phyloP scores from a whole-genome alignment of 805 yeast genomes.

The Cyberlindnera amylophila region DNA sequence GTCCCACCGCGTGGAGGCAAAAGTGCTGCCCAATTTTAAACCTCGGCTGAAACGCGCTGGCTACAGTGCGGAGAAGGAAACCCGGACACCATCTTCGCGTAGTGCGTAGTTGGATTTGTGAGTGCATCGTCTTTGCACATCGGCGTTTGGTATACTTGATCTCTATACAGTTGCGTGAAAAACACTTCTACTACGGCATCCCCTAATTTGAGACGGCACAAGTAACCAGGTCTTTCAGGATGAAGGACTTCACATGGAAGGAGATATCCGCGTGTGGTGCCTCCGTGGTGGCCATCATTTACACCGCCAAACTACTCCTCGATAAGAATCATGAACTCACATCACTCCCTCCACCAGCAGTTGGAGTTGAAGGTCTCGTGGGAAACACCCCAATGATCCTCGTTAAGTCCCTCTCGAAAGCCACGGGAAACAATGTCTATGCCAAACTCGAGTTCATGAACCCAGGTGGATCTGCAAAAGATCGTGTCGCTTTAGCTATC shows the following conservation, averaged over 20 bases:
- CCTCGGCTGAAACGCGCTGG: too few relatives aligned
- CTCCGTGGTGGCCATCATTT: slow-evolving; percentile 15
- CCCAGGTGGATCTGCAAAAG: slow-evolving; percentile 96
- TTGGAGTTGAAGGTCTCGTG: slow-evolving; percentile 74
- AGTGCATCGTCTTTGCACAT: too few relatives aligned
- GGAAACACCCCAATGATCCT: slow-evolving; percentile 88
- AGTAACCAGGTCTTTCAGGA: neutral
- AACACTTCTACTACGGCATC: too few relatives aligned
- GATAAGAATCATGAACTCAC: slow-evolving; percentile 11
- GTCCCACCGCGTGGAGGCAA: neutral
- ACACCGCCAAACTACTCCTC: slow-evolving; percentile 7
- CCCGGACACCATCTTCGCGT: neutral
- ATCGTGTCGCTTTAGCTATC: slow-evolving; percentile 85
- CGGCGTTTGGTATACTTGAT: too few relatives aligned
- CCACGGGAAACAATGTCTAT: slow-evolving; percentile 77
- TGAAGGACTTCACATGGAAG: slow-evolving; percentile 19
- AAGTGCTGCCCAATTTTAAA: neutral
- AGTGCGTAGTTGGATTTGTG: too few relatives aligned
- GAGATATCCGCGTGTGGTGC: slow-evolving; percentile 26
- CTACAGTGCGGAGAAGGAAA: too few relatives aligned
- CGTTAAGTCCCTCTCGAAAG: slow-evolving; percentile 61
- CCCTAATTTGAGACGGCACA: too few relatives aligned
- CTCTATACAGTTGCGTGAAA: too few relatives aligned
- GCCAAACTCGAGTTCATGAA: slow-evolving; percentile 84
- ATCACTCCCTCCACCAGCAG: slow-evolving; percentile 29